Evolutionary conservation across 306 rosid genomes (phyloP).

Genomic region (Morella rubra): DNA sequence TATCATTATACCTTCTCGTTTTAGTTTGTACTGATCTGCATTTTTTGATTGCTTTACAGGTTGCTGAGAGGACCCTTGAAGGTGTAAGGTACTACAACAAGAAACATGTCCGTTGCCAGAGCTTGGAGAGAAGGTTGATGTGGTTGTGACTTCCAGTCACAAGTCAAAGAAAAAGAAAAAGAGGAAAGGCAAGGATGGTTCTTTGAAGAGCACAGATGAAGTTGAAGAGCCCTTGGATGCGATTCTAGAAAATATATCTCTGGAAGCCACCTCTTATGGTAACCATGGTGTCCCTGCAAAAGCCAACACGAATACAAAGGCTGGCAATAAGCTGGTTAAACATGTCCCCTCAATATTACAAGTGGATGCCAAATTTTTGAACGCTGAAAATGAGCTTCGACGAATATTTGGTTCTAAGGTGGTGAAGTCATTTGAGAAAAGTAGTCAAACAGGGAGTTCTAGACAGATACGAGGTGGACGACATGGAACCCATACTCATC

Average conservation of each 20-base stretch:
- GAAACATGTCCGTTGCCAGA: constrained; percentile 30
- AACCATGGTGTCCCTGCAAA: constrained; percentile 28
- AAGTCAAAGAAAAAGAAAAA: constrained; percentile 90
- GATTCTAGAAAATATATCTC: constrained; percentile 55
- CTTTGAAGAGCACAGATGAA: constrained; percentile 36
- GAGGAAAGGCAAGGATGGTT: constrained; percentile 64
- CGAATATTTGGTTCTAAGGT: constrained; percentile 97
- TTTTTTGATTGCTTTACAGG: too few species aligned
- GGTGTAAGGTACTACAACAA: constrained; percentile 29
- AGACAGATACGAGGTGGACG: constrained; percentile 81
- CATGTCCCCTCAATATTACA: constrained; percentile 39
- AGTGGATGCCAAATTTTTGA: constrained; percentile 82
- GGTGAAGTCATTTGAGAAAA: constrained; percentile 82
- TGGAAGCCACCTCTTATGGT: constrained; percentile 35
- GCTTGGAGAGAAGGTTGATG: constrained; percentile 27
- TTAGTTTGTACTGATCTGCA: too few species aligned
- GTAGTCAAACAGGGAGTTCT: constrained; percentile 72
- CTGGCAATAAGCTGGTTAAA: constrained; percentile 35
- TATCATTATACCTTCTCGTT: too few species aligned
- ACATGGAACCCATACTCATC: constrained; percentile 54
- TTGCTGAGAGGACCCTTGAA: constrained; percentile 19
- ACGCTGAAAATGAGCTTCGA: constrained; percentile 85
- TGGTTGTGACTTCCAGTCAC: constrained; percentile 39
- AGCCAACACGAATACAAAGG: constrained; percentile 34
- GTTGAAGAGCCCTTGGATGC: constrained; percentile 55